These are phyloP conservation scores for Salix suchowensis DNA, from an alignment of 345 rosid genomes.

Conservation along the genomic window DNA sequence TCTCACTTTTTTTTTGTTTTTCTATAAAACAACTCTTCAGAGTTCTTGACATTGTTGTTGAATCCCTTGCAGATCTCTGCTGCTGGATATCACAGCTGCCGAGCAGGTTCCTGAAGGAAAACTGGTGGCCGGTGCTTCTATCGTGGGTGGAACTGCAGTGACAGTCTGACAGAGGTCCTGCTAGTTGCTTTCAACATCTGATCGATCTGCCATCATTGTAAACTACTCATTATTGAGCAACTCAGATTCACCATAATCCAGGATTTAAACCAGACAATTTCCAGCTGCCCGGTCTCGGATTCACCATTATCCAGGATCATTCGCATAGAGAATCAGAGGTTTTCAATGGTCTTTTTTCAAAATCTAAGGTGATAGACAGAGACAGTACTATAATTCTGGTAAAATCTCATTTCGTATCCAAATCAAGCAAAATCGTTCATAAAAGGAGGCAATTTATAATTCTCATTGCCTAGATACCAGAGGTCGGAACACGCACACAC, in stretches of 20 bases:
- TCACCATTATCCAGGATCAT: neutral
- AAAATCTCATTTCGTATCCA: neutral
- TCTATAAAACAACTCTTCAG: neutral
- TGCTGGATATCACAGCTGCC: conserved; percentile 87
- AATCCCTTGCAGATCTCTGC: conserved; percentile 46
- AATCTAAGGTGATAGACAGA: neutral
- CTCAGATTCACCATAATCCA: too few species aligned
- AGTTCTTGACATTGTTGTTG: neutral
- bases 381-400: neutral
- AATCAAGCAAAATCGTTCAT: neutral
- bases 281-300: neutral
- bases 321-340: neutral
- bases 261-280: neutral
- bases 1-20: neutral
- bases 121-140: conserved; percentile 66
- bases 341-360: neutral
- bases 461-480: neutral
- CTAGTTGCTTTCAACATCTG: conserved; percentile 33
- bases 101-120: conserved; percentile 77
- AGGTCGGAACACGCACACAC: neutral
- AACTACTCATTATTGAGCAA: too few species aligned
- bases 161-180: conserved; percentile 45
- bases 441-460: neutral
- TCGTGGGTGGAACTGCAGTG: conserved; percentile 58
- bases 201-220: neutral